Base-by-base conservation (phyloP, 257 asterid species). In the Vinca minor region DNA sequence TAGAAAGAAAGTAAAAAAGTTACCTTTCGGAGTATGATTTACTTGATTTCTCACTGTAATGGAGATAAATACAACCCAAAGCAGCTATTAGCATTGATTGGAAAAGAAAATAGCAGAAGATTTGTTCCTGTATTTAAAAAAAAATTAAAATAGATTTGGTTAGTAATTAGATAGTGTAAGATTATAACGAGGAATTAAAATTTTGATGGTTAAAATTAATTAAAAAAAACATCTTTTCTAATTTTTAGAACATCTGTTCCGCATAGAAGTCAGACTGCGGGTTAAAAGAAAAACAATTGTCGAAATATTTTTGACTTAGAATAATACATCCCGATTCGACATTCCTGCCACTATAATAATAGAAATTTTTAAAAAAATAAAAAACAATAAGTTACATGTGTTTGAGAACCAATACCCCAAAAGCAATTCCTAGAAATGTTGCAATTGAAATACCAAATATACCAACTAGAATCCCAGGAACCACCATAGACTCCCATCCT, bases 351-450 rank as follows among this genome's bases (percentile, higher is more conserved):
- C 7, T 34, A 34, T 34, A 34, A 34, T 3, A 34, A 34, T 34
- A 7, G 38, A 34, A 34, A 34, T 34, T 7, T 7, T 34, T 7
- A 34, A 34, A 34, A 34, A 7, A 53, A 25, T 20, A 53, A 26
- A 20, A 53, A 14, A 34, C 20, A 53, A 50, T 3, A 34, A 34
- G 38, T 65, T 75, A 84, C 80, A 89, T 62, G 72, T 58, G 66
- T 64, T 75, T 85, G 25, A 85, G 89, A 71, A 87, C 81, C 32
- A 87, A 42, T 50, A 35, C 56, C 53, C 94, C 95, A 63, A 85
- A 87, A 17, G 83, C 88, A 56, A 89, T 87, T 14, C 94, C 96
- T n/a, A 87, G 54, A 83, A 87, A 87, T 64, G 95, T 89, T 11
- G 96, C 89, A 4, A 73, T 72, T 31, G 91, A 74, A 68, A 89